These are phyloP conservation scores for Penicillium dipodomyicola DNA, from an alignment of 495 filamentous ascomycete species.

Conservation along the genomic window DNA sequence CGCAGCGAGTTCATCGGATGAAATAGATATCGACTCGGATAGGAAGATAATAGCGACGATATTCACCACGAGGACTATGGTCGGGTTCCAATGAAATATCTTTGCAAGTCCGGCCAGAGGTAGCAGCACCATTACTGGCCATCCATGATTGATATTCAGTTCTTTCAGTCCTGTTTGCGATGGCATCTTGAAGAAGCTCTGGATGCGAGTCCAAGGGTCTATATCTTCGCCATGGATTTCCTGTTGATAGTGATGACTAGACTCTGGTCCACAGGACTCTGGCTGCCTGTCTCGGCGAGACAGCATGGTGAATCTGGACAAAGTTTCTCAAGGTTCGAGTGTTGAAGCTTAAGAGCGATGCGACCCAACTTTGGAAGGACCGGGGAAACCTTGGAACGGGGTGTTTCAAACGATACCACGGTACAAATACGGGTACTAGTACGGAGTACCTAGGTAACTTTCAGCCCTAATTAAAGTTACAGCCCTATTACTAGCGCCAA, in stretches of 20 bases:
- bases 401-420: not conserved
- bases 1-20: conserved; percentile 19
- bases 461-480: conserved; percentile 12
- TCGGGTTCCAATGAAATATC: conserved; percentile 19
- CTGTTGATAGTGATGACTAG: not conserved
- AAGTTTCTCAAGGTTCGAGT: not conserved
- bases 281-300: not conserved
- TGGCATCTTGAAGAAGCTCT: conserved; percentile 4
- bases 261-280: not conserved
- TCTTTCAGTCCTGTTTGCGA: not conserved
- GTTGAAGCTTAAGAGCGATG: conserved; percentile 1
- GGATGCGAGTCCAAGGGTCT: conserved; percentile 5
- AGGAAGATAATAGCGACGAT: conserved; percentile 24
- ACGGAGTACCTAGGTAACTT: not conserved
- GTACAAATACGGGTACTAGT: not conserved
- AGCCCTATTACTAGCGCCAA: conserved; percentile 23
- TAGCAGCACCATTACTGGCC: conserved; percentile 13
- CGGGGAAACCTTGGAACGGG: not conserved
- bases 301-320: not conserved
- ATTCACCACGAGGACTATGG: conserved; percentile 21
- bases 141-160: not conserved
- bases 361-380: not conserved
- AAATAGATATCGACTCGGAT: conserved; percentile 17
- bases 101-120: conserved; percentile 19
- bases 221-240: not conserved